Evolutionary conservation across 2,329 filamentous ascomycete species (phyloP).

Genomic region (Fusarium sp.): DNA sequence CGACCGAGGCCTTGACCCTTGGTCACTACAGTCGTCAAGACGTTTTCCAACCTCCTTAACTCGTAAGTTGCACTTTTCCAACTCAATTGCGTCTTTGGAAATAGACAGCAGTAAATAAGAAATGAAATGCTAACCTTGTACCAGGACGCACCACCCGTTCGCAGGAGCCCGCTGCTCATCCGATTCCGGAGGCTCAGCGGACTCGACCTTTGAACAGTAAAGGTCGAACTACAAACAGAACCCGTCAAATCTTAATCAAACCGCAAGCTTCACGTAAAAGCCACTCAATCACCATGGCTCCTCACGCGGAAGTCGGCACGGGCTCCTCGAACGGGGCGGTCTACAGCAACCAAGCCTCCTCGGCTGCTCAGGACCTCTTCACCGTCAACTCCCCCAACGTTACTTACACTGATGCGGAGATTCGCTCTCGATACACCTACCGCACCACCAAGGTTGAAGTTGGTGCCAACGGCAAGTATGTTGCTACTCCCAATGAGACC

Average conservation of each 20-base stretch:
- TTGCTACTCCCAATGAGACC: slow-evolving; percentile 88
- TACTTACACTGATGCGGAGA: slow-evolving; percentile 86
- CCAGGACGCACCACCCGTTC: slow-evolving; percentile 93
- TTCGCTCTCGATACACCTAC: slow-evolving; percentile 96
- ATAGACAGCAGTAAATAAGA: background rate
- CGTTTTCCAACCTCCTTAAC: slow-evolving; percentile 98
- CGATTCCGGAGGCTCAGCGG: slow-evolving; percentile 85
- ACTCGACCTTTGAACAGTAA: slow-evolving; percentile 72
- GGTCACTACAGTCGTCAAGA: slow-evolving; percentile 81
- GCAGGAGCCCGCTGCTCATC: slow-evolving; percentile 95
- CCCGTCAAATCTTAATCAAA: slow-evolving; percentile 46
- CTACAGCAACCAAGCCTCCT: slow-evolving; percentile 55
- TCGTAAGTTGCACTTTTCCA: slow-evolving; percentile 73
- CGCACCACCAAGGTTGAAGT: slow-evolving; percentile 88
- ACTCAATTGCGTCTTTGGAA: background rate
- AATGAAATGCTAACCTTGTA: slow-evolving; percentile 46
- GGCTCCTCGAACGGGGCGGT: slow-evolving; percentile 74
- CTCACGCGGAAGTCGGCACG: slow-evolving; percentile 79
- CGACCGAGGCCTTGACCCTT: slow-evolving; percentile 67
- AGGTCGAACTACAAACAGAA: slow-evolving; percentile 54
- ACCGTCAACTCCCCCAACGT: slow-evolving; percentile 94
- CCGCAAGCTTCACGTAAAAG: slow-evolving; percentile 44
- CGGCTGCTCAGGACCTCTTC: slow-evolving; percentile 75
- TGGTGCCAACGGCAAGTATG: slow-evolving; percentile 79
- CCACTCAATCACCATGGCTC: slow-evolving; percentile 79